Percentiles rank a stretch among this genome's conserved stretches.
phyloP scores from a whole-genome alignment of 2,329 filamentous ascomycete species.

The Acrocalymma vagum region DNA sequence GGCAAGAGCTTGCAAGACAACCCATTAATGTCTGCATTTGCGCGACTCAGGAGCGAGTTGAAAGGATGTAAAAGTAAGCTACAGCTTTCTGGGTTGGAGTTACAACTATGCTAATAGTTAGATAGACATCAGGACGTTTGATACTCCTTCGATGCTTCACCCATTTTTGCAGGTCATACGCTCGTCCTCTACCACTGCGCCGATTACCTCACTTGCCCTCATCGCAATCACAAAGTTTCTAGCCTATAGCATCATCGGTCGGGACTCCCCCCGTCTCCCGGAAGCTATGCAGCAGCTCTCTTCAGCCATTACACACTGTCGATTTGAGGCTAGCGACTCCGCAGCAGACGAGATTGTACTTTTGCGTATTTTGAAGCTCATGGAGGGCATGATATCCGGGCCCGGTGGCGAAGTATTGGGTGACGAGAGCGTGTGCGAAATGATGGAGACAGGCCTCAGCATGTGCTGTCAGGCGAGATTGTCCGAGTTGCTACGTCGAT shows the following conservation, averaged over 20 bases:
- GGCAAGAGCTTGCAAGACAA: constrained; percentile 98
- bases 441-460: constrained; percentile 98
- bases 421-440: constrained; percentile 97
- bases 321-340: constrained; percentile 95
- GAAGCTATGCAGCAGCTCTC: constrained; percentile 95
- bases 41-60: constrained; percentile 85
- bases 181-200: constrained; percentile 92
- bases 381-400: constrained; percentile 98
- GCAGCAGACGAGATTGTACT: constrained; percentile 95
- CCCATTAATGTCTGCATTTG: constrained; percentile 93
- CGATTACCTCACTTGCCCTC: constrained; percentile 93
- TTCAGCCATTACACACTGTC: constrained; percentile 94
- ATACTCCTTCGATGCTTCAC: constrained; percentile 86
- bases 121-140: constrained; percentile 84
- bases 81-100: background rate
- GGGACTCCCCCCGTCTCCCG: constrained; percentile 83
- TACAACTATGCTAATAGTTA: constrained; percentile 28
- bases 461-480: constrained; percentile 96
- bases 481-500: constrained; percentile 87
- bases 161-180: constrained; percentile 97
- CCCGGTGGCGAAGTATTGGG: constrained; percentile 92
- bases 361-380: constrained; percentile 91
- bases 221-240: constrained; percentile 97
- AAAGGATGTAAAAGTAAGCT: constrained; percentile 79
- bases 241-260: constrained; percentile 89